Evolutionary conservation across 148 eudicot genomes (phyloP).

Genomic region (Vaccinium vitisidaea): DNA sequence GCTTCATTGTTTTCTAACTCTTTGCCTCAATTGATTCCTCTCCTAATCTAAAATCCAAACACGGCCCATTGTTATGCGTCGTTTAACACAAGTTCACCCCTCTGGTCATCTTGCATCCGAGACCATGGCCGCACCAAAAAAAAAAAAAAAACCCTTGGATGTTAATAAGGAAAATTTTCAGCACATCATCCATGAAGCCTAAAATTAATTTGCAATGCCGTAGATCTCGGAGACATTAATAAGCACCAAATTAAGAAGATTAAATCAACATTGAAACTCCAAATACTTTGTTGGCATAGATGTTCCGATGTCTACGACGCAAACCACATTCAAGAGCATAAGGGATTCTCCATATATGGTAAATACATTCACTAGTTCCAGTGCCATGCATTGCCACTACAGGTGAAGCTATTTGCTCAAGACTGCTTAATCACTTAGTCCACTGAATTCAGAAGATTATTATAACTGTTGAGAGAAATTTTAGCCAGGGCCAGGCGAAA

Average conservation of each 20-base stretch:
- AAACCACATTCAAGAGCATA: no score
- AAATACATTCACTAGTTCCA: conserved; percentile 23
- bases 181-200: neutral
- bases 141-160: neutral
- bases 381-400: conserved; percentile 26
- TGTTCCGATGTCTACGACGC: no score
- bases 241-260: no score
- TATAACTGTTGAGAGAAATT: neutral
- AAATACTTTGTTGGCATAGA: no score
- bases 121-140: neutral
- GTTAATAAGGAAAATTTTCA: neutral
- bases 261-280: no score
- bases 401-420: conserved; percentile 48
- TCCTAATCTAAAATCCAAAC: neutral
- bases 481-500: neutral
- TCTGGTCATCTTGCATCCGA: neutral
- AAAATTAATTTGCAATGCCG: neutral
- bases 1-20: neutral
- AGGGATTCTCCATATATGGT: no score
- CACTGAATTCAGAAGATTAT: neutral
- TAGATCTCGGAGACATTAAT: no score
- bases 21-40: neutral
- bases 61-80: neutral
- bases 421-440: conserved; percentile 15
- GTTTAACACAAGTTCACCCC: neutral